phyloP scores from a whole-genome alignment of 106 monocot species.

The Allium cepa region DNA sequence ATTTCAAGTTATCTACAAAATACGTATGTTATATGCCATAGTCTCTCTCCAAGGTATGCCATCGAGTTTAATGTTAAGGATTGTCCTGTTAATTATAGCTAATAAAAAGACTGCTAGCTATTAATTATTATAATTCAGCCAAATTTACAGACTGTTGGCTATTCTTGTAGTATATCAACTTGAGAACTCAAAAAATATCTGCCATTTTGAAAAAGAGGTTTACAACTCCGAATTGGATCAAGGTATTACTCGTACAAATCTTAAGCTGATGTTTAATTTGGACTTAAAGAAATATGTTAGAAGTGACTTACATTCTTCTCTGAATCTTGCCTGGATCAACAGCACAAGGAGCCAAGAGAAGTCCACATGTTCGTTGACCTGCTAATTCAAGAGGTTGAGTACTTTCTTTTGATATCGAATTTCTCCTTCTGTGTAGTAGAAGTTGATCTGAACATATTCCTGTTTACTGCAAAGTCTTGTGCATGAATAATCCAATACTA shows the following conservation, averaged over 20 bases:
- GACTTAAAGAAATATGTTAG: neutral
- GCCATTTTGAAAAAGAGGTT: slow-evolving; percentile 84
- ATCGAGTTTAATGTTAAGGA: too few relatives aligned
- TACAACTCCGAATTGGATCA: slow-evolving; percentile 90
- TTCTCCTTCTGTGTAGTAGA: too few relatives aligned
- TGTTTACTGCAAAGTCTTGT: too few relatives aligned
- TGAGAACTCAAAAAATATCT: slow-evolving; percentile 83
- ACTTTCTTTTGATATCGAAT: neutral
- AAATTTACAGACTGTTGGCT: neutral
- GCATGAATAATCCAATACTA: too few relatives aligned
- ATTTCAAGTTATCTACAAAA: too few relatives aligned
- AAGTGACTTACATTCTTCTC: neutral
- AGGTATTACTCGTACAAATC: slow-evolving; percentile 32
- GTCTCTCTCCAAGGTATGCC: too few relatives aligned
- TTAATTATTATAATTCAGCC: neutral
- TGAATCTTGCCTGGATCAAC: slow-evolving; percentile 16
- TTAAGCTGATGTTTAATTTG: slow-evolving; percentile 1
- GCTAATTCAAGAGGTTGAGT: slow-evolving; percentile 81
- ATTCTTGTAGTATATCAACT: slow-evolving; percentile 73
- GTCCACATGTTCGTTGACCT: slow-evolving; percentile 98
- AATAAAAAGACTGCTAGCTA: too few relatives aligned
- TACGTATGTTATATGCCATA: too few relatives aligned
- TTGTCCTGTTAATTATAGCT: too few relatives aligned
- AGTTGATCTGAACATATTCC: too few relatives aligned
- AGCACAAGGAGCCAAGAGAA: slow-evolving; percentile 99